Evolutionary conservation across 352 stramenopile genomes (phyloP).

Genomic region (Lagenidium giganteum): DNA sequence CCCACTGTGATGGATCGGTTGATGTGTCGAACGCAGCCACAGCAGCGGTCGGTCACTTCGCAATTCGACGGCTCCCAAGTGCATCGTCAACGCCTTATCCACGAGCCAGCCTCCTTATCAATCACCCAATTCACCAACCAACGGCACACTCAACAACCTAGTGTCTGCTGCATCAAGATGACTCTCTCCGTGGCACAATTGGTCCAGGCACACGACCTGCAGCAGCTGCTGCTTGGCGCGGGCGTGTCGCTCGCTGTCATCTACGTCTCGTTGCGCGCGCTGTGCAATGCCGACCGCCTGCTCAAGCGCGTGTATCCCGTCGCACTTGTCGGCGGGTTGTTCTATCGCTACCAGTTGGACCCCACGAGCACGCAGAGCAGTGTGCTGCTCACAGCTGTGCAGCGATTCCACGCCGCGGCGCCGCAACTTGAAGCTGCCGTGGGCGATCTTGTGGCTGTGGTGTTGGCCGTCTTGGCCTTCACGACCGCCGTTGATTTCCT

Average conservation of each 20-base stretch:
- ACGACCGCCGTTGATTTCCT: slow-evolving; percentile 23
- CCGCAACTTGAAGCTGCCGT: slow-evolving; percentile 30
- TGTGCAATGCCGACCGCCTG: slow-evolving; percentile 67
- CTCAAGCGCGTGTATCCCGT: slow-evolving; percentile 54
- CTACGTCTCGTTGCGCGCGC: slow-evolving; percentile 54
- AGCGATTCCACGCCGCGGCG: slow-evolving; percentile 7
- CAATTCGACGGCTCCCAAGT: too few relatives aligned
- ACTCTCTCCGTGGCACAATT: slow-evolving; percentile 25
- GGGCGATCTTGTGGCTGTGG: slow-evolving; percentile 27
- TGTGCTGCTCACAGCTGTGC: slow-evolving; percentile 31
- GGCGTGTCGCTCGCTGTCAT: slow-evolving; percentile 33
- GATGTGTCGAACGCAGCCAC: too few relatives aligned
- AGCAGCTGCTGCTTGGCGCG: slow-evolving; percentile 24
- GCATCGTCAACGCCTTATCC: too few relatives aligned
- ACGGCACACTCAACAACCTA: too few relatives aligned
- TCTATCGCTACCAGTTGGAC: slow-evolving; percentile 40
- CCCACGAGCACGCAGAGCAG: slow-evolving; percentile 8
- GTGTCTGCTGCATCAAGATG: slow-evolving; percentile 19
- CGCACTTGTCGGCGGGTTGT: slow-evolving; percentile 37
- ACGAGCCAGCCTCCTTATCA: too few relatives aligned
- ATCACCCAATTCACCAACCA: too few relatives aligned
- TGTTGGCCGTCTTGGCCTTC: slow-evolving; percentile 21
- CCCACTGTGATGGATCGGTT: too few relatives aligned
- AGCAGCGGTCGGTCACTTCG: too few relatives aligned
- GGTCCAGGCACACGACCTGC: slow-evolving; percentile 18